Evolutionary conservation across 805 yeast genomes (phyloP), one percentile per base, ranked within the genome.

Genomic region (Candida namnaoensis): DNA sequence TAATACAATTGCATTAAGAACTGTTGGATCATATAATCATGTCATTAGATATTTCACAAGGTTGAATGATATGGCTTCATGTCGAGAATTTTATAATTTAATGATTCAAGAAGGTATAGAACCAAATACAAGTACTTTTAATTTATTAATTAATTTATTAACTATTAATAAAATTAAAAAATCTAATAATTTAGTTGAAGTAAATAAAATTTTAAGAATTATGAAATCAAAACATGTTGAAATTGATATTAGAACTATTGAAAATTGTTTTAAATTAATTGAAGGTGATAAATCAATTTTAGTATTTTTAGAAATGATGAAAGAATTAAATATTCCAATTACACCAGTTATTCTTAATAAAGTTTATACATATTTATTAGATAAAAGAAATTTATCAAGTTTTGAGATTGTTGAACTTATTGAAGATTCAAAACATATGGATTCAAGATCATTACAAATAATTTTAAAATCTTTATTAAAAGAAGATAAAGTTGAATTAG

Each of bases 211-310:
- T 34, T 47, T 69, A 35, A 47, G 47, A 13, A 49, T 51, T 38
- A 68, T 69, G 72, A 41, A 52, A 27, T 38, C 40, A 4, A 39
- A 47, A 19, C 37, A 45, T 0, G 39, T 67, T 1, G 38, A 46
- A 3, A 67, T 68, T 0, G 68, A 69, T 46, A 34, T 62, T 1
- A 48, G 51, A 2, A 69, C 75, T 0, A 68, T 72, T 68, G 52
- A 58, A 14, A 44, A 62, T 5, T 48, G 67, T 10, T 62, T 58
- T 43, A 47, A 54, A 13, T 43, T 65, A 10, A 40, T 69, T 13
- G 51, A 53, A 11, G 69, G 66, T 39, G 58, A 56, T 36, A 42
- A 53, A 3, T 59, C 68, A n/a, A 60, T 61, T 36, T 49, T 54
- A 4, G 39, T 56, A 2, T 52, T 63, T 35, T 35, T 66, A 7